Base-by-base conservation (phyloP, 1,139 yeast genomes). In the Sugiyamaella japonica region DNA sequence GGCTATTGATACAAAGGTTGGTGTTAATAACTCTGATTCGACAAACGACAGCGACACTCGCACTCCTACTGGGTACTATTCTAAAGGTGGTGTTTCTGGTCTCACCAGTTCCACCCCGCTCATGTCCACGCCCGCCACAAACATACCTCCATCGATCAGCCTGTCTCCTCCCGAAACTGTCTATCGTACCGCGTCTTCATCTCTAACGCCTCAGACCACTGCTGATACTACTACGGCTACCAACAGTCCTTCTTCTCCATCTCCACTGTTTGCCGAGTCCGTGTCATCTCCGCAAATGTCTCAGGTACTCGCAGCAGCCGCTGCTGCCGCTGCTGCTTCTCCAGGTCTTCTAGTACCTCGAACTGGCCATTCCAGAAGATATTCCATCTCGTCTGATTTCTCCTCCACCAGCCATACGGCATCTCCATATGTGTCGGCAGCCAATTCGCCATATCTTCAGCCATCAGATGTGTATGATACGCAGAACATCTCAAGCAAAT, bases 361-460 rank as follows among this genome's bases (percentile, higher is more conserved):
- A 7, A 34, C 38, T n/a, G 55, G 42, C 5, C 51, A 36, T 23
- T 13, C 40, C 7, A 49, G 53, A 34, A 12, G 53, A 32, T 31
- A 50, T 38, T 54, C 59, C 12, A 40, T 44, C 23, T 50, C 51
- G 9, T 54, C 57, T 2, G 58, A 55, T 28, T 49, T 42, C 8
- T 55, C 58, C 2, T 52, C 57, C 3, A 37, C 25, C 2, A 13
- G 38, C n/a, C 38, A 46, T 12, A 45, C 42, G 8, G 49, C 49
- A 12, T 49, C 57, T n/a, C 57, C 57, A 5, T 52, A 52, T 45
- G 4, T 49, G 8, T 53, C 56, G 7, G 53, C 53, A 1, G 37
- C 42, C 20, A 40, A 55, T 12, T 58, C 63, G 20, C 63, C 63
- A 4, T 59, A 52, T 54, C 52, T 56, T 10, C 50, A 57, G 12